phyloP scores from a whole-genome alignment of 192 early-diverging fungal species.

The Chytriomyces hyalinus region DNA sequence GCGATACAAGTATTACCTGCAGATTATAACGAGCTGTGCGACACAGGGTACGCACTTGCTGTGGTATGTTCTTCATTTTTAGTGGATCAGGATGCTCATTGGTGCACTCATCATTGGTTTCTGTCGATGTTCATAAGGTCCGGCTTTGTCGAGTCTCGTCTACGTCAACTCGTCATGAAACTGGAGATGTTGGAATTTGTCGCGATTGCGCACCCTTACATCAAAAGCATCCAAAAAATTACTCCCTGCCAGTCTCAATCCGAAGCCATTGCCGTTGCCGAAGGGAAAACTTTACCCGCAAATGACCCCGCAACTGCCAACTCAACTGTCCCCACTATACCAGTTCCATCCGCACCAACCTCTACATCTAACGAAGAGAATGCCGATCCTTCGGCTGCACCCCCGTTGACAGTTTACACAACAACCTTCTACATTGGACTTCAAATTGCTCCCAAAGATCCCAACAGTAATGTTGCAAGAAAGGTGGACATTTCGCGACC shows the following conservation, averaged over 20 bases:
- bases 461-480: constrained; percentile 37
- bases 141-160: constrained; percentile 88
- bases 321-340: constrained; percentile 40
- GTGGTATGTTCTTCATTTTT: constrained; percentile 53
- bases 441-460: constrained; percentile 48
- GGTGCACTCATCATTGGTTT: neutral
- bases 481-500: constrained; percentile 82
- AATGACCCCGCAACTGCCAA: constrained; percentile 28
- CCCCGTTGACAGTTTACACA: constrained; percentile 60
- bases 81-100: constrained; percentile 2
- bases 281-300: constrained; percentile 16
- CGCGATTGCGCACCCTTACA: constrained; percentile 84
- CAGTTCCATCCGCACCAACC: constrained; percentile 10
- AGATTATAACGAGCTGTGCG: constrained; percentile 81
- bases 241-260: constrained; percentile 66
- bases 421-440: constrained; percentile 93
- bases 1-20: constrained; percentile 86
- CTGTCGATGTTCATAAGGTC: constrained; percentile 52
- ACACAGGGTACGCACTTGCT: constrained; percentile 75
- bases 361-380: constrained; percentile 32
- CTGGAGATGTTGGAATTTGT: constrained; percentile 80
- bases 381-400: neutral
- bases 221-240: constrained; percentile 81
- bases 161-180: constrained; percentile 84
- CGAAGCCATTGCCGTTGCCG: constrained; percentile 60